Conservation (phyloP, 345 rosid genomes). For the Physaria fendleri region DNA sequence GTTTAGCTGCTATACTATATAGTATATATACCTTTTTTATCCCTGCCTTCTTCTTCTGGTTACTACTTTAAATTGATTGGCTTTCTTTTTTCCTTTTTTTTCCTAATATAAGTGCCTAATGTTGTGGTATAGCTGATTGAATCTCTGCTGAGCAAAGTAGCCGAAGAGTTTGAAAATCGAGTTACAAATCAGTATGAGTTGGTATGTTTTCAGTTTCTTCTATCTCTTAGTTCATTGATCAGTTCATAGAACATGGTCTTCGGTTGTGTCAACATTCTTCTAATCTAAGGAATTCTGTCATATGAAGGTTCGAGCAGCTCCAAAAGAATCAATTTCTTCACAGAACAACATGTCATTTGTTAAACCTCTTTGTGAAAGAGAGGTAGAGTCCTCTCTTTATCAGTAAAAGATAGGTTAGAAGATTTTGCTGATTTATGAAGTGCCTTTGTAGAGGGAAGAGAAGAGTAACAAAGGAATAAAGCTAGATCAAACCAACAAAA, state of each 20-base stretch:
- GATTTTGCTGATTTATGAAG: conserved; percentile 4
- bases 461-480: conserved; percentile 37
- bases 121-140: conserved; percentile 64
- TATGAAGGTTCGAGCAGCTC: conserved; percentile 41
- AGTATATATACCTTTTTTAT: neutral
- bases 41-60: conserved; percentile 6
- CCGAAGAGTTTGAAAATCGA: conserved; percentile 80
- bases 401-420: neutral
- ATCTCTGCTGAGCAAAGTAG: conserved; percentile 79
- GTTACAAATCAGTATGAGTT: conserved; percentile 53
- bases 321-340: conserved; percentile 37
- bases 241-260: conserved; percentile 9
- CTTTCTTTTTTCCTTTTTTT: neutral
- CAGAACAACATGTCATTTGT: conserved; percentile 40
- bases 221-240: neutral
- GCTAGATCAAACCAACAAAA: conserved; percentile 43
- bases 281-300: conserved; percentile 17
- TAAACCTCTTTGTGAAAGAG: conserved; percentile 44
- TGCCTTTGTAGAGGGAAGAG: conserved; percentile 48
- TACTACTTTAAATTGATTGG: neutral
- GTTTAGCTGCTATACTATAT: neutral
- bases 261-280: neutral
- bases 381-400: conserved; percentile 38
- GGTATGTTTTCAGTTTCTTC: conserved; percentile 41
- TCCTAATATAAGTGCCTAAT: conserved; percentile 15